A percentile compares a stretch with the other conserved stretches of the same genome.
phyloP scores from a whole-genome alignment of 371 early-diverging fungal species.

The Mucor lusitanicus region DNA sequence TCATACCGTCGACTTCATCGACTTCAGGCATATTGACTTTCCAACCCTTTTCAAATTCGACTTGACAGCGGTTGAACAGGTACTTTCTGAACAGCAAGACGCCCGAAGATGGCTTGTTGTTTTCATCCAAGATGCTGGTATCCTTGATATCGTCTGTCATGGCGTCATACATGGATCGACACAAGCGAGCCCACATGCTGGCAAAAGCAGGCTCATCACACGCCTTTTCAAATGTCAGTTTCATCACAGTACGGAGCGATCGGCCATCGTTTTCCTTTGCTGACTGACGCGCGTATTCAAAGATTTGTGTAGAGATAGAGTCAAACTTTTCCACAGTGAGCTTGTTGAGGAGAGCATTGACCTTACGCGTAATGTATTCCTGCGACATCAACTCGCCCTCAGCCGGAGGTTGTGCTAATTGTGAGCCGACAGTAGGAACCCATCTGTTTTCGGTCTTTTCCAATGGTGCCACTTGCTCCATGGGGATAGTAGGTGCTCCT shows the following conservation, averaged over 20 bases:
- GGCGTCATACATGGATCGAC: conserved; percentile 66
- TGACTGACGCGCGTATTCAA: conserved; percentile 72
- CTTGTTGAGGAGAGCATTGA: conserved; percentile 91
- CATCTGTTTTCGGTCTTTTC: conserved; percentile 84
- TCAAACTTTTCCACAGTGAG: conserved; percentile 94
- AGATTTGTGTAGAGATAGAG: conserved; percentile 77
- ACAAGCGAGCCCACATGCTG: conserved; percentile 87
- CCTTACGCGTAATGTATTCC: conserved; percentile 75
- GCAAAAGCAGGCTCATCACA: conserved; percentile 92
- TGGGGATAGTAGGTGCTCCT: conserved; percentile 58
- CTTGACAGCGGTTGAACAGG: conserved; percentile 89
- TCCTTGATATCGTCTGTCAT: conserved; percentile 64
- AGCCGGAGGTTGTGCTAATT: conserved; percentile 17
- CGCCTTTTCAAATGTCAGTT: conserved; percentile 91
- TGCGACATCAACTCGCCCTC: conserved; percentile 51
- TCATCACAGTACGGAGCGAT: conserved; percentile 78
- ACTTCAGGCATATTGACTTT: conserved; percentile 59
- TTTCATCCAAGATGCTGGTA: conserved; percentile 40
- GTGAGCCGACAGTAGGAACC: conserved; percentile 53
- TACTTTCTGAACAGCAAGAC: conserved; percentile 85
- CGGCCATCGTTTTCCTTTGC: conserved; percentile 68
- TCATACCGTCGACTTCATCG: conserved; percentile 57
- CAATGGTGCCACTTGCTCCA: conserved; percentile 73
- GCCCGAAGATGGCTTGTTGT: conserved; percentile 61
- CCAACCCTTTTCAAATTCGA: conserved; percentile 88